A percentile compares a stretch with the other conserved stretches of the same genome.
phyloP scores from a whole-genome alignment of 2,329 filamentous ascomycete species.

The Phaeosphaeria sp. region DNA sequence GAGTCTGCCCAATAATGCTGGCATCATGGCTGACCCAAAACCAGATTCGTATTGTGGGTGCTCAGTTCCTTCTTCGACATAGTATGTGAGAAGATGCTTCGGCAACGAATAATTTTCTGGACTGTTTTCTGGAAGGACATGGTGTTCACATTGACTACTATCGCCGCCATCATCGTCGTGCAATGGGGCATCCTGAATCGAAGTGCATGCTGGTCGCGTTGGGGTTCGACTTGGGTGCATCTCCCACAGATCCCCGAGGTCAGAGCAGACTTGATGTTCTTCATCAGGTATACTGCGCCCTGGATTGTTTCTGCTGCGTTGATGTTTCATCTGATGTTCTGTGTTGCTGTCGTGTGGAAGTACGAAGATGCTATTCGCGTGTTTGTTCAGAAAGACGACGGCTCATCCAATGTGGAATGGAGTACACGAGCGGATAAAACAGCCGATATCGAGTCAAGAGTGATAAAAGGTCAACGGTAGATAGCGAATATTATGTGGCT shows the following conservation, averaged over 20 bases:
- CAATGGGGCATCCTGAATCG: slow-evolving; percentile 28
- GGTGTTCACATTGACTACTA: slow-evolving; percentile 14
- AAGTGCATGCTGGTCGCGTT: slow-evolving; percentile 24
- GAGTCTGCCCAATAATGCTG: background rate
- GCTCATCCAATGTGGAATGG: slow-evolving; percentile 14
- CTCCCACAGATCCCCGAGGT: slow-evolving; percentile 21
- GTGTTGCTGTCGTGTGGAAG: slow-evolving; percentile 15
- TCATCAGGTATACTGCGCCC: slow-evolving; percentile 16
- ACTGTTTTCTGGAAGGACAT: slow-evolving; percentile 24
- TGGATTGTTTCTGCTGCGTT: slow-evolving; percentile 21
- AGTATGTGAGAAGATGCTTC: slow-evolving; percentile 12
- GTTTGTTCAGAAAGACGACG: slow-evolving; percentile 26
- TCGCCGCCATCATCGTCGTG: slow-evolving; percentile 16
- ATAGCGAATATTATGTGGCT: background rate
- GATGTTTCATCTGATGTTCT: slow-evolving; percentile 23
- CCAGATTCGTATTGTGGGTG: slow-evolving; percentile 20
- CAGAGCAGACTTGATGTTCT: slow-evolving; percentile 20
- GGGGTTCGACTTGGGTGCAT: slow-evolving; percentile 18
- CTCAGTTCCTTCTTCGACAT: slow-evolving; percentile 17
- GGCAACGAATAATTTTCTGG: slow-evolving; percentile 12
- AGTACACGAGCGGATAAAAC: background rate
- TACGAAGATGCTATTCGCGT: slow-evolving; percentile 27
- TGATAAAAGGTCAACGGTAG: background rate
- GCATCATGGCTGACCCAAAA: background rate
- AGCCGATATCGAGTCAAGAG: background rate